Conservation (phyloP, 139 green algal genomes). For the Chloropicon primus region DNA sequence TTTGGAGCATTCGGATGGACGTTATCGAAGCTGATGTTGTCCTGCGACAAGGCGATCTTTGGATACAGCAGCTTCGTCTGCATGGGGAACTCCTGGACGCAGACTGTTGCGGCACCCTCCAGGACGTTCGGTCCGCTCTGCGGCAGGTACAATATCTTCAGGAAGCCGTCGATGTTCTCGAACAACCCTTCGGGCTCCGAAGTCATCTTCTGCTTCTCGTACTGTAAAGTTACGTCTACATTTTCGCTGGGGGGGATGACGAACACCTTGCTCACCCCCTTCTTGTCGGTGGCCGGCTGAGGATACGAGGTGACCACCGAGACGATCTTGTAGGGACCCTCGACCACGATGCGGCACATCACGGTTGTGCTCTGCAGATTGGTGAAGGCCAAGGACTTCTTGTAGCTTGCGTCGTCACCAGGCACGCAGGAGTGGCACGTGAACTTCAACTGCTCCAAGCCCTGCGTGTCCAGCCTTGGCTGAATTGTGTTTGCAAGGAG, state of each 20-base stretch:
- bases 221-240: neutral
- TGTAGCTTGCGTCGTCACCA: conserved; percentile 16
- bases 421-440: conserved; percentile 12
- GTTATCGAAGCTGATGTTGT: conserved; percentile 10
- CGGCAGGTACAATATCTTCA: neutral
- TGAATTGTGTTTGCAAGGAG: conserved; percentile 6
- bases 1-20: conserved; percentile 26
- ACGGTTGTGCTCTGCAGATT: neutral
- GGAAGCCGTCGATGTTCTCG: neutral
- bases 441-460: conserved; percentile 13
- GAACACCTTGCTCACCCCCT: conserved; percentile 9
- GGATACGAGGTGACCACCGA: conserved; percentile 4
- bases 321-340: neutral
- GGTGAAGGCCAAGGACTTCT: conserved; percentile 8
- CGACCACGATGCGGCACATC: neutral
- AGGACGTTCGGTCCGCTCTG: neutral
- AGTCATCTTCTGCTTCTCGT: neutral
- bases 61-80: neutral
- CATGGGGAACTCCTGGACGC: neutral
- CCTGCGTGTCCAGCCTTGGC: conserved; percentile 21
- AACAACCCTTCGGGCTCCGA: neutral
- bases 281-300: conserved; percentile 13
- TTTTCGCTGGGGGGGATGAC: conserved; percentile 1
- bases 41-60: conserved; percentile 21
- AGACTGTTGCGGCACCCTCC: neutral